Evolutionary conservation across 805 yeast genomes (phyloP).

Genomic region (Yamadazyma insecticola): DNA sequence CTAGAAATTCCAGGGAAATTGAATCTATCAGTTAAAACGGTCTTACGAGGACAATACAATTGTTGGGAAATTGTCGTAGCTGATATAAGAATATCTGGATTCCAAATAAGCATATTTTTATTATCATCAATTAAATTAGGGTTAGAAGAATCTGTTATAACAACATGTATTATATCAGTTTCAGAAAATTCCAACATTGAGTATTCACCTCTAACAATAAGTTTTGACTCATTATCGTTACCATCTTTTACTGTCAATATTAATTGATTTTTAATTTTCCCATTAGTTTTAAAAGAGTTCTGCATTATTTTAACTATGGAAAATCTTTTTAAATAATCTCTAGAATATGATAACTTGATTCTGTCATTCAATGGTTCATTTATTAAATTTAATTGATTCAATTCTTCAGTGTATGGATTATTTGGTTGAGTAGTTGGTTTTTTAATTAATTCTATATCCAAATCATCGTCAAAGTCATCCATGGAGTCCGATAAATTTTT

Average conservation of each 20-base stretch:
- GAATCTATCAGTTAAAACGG: constrained; percentile 55
- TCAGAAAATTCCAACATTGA: constrained; percentile 41
- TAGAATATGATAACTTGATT: constrained; percentile 28
- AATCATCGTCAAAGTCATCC: constrained; percentile 2
- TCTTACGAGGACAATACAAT: constrained; percentile 65
- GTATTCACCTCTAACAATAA: constrained; percentile 63
- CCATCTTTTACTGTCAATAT: constrained; percentile 49
- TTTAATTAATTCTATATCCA: neutral
- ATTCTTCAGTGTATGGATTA: neutral
- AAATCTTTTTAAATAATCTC: constrained; percentile 46
- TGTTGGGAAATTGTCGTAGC: constrained; percentile 82
- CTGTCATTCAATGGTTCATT: neutral
- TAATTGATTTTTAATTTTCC: constrained; percentile 39
- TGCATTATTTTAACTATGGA: constrained; percentile 34
- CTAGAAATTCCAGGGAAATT: constrained; percentile 61
- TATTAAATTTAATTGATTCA: too few species aligned
- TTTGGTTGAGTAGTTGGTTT: too few species aligned
- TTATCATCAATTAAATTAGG: constrained; percentile 49
- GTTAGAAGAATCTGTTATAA: constrained; percentile 39
- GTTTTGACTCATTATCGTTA: constrained; percentile 24
- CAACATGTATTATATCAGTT: constrained; percentile 59
- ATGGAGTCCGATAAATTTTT: too few species aligned
- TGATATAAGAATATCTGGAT: constrained; percentile 78
- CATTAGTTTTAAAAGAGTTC: constrained; percentile 25
- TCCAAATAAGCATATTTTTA: constrained; percentile 65